Evolutionary conservation across 176 grass and related monocot species (phyloP), one percentile per base, ranked within the genome.

Genomic region (Oryza glumipatula): DNA sequence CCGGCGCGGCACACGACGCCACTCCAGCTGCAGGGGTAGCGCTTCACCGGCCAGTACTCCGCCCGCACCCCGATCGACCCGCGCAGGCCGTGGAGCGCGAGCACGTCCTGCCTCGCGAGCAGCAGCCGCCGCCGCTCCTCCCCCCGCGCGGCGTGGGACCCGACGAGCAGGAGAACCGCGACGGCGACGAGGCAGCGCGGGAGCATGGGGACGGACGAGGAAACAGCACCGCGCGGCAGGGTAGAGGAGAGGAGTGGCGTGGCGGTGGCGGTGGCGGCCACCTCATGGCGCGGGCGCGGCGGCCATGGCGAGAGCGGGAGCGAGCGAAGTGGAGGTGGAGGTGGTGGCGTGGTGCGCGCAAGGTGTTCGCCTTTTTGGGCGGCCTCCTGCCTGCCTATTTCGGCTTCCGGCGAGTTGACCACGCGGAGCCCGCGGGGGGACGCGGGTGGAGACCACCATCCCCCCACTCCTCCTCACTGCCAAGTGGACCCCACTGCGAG

Each of bases 11-110:
- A 98, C 66, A 16, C 9, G 77, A 98, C 85, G 81, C 96, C 96
- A 3, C 49, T 32, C 96, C 96, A 98, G 47, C 12, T 33, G 86
- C 93, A 98, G 35, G 96, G 93, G 86, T 94, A 85, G 16, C 83
- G 78, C 75, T 75, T 49, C 12, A 39, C 48, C 4, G 96, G 93
- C 96, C 91, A 98, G 52, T 98, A 78, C 11, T 67, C 22, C 32
- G 89, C 89, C 5, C 85, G 86, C 73, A 99, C 74, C 32, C 89
- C 83, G 13, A 99, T 91, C 13, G 96, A 92, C 17, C 76, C 88
- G n/a, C 96, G 91, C 70, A 98, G 88, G 41, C 71, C 88, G 86
- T 84, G 47, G 4, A 99, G 84, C 70, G 83, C 78, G 8, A 30
- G 47, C 21, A 41, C 54, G 81, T 99, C 96, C 70, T 82, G 76